phyloP scores from a whole-genome alignment of 1,284 basidiomycete genomes.

The Heterobasidion irregulare region DNA sequence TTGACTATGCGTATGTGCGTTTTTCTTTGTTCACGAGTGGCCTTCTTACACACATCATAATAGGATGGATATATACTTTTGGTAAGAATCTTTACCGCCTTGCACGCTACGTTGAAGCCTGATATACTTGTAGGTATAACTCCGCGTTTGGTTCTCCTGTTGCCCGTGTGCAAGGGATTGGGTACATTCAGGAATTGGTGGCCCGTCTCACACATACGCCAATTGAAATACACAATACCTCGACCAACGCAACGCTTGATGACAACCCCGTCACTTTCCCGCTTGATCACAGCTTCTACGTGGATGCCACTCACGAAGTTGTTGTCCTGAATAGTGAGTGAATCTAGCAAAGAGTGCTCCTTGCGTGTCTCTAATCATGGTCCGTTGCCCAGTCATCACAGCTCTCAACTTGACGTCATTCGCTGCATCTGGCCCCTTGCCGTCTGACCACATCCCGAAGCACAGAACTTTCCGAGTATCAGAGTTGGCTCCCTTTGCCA shows the following conservation, averaged over 20 bases:
- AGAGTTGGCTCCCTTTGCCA: constrained; percentile 70
- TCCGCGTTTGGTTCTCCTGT: constrained; percentile 78
- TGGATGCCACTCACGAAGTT: constrained; percentile 82
- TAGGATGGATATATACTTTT: constrained; percentile 32
- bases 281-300: constrained; percentile 72
- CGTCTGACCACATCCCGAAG: constrained; percentile 61
- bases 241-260: constrained; percentile 76
- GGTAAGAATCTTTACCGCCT: constrained; percentile 13
- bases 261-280: constrained; percentile 71
- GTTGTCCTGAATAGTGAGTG: constrained; percentile 60
- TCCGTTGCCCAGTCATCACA: constrained; percentile 42
- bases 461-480: constrained; percentile 55
- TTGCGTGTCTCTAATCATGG: neutral
- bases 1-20: constrained; percentile 65
- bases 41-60: neutral
- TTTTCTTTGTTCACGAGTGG: neutral
- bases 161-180: constrained; percentile 73
- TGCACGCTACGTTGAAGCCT: neutral
- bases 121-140: constrained; percentile 43
- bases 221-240: constrained; percentile 61
- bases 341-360: neutral
- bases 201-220: constrained; percentile 73
- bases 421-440: constrained; percentile 59
- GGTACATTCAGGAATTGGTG: constrained; percentile 78
- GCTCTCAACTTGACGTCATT: constrained; percentile 72